These are phyloP conservation scores for Hippophae tibetana DNA, from an alignment of 306 rosid genomes.

Conservation along the genomic window DNA sequence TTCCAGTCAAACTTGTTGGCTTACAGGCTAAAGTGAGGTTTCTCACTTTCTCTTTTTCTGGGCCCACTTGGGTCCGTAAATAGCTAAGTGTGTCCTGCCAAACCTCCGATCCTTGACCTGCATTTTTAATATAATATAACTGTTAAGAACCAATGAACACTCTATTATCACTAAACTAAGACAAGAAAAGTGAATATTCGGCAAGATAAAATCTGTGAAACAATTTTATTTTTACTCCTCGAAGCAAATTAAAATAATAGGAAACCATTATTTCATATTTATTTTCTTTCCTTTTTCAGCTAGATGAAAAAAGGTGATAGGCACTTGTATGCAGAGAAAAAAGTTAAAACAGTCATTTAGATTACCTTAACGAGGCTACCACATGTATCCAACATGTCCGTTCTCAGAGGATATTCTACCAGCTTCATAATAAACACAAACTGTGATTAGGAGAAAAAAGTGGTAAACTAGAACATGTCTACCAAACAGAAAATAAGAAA, in stretches of 20 bases:
- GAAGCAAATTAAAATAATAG: no score
- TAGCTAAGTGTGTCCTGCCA: conserved; percentile 78
- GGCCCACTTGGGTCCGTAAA: conserved; percentile 93
- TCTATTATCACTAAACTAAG: not conserved
- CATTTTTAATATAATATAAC: conserved; percentile 22
- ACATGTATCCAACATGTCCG: conserved; percentile 75
- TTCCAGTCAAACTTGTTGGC: conserved; percentile 22
- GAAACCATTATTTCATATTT: no score
- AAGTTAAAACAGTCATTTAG: conserved; percentile 3
- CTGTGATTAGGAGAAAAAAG: conserved; percentile 5
- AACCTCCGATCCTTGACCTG: conserved; percentile 84
- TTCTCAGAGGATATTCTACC: conserved; percentile 79
- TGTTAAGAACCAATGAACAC: conserved; percentile 13
- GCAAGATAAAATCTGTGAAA: not conserved
- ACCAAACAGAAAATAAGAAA: conserved; percentile 14
- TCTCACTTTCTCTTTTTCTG: conserved; percentile 56
- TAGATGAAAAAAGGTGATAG: not conserved
- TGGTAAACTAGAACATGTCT: conserved; percentile 9
- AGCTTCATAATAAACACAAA: conserved; percentile 36
- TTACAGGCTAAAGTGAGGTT: conserved; percentile 17
- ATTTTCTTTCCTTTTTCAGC: not conserved
- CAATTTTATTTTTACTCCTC: no score
- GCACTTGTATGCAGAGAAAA: no score
- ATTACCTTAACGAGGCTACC: conserved; percentile 80
- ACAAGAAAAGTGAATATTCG: not conserved